Evolutionary conservation across 495 filamentous ascomycete species (phyloP).

Genomic region (Acidomyces sp.): DNA sequence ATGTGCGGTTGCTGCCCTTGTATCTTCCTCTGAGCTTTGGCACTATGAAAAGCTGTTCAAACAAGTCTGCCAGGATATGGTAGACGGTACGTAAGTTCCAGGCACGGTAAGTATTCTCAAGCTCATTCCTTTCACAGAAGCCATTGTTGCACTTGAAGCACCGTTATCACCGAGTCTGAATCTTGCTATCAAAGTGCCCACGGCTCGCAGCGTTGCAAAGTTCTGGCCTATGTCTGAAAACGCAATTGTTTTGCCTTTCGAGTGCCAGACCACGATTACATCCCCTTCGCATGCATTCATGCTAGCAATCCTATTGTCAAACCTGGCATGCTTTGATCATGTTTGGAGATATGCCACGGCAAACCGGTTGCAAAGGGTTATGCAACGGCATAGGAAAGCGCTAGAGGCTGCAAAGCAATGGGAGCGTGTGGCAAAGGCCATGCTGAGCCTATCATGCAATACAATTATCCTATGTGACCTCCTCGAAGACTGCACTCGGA

Average conservation of each 20-base stretch:
- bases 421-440: not conserved
- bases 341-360: constrained; percentile 4
- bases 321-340: not conserved
- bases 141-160: constrained; percentile 4
- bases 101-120: constrained; percentile 2
- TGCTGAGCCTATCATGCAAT: not conserved
- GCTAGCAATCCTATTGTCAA: constrained; percentile 14
- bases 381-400: not conserved
- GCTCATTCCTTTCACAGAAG: constrained; percentile 9
- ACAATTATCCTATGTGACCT: not conserved
- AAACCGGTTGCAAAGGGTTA: constrained; percentile 1
- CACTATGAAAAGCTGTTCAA: constrained; percentile 14
- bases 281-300: constrained; percentile 19
- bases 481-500: not conserved
- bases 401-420: constrained; percentile 9
- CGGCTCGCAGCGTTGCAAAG: constrained; percentile 18
- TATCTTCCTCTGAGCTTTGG: constrained; percentile 13
- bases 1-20: not conserved
- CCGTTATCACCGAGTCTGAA: not conserved
- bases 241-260: constrained; percentile 22
- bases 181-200: constrained; percentile 18
- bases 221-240: constrained; percentile 24
- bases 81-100: constrained; percentile 23
- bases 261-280: constrained; percentile 19
- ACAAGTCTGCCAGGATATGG: constrained; percentile 18